phyloP scores from a whole-genome alignment of 352 stramenopile genomes.

The Phytophthora ramorum region DNA sequence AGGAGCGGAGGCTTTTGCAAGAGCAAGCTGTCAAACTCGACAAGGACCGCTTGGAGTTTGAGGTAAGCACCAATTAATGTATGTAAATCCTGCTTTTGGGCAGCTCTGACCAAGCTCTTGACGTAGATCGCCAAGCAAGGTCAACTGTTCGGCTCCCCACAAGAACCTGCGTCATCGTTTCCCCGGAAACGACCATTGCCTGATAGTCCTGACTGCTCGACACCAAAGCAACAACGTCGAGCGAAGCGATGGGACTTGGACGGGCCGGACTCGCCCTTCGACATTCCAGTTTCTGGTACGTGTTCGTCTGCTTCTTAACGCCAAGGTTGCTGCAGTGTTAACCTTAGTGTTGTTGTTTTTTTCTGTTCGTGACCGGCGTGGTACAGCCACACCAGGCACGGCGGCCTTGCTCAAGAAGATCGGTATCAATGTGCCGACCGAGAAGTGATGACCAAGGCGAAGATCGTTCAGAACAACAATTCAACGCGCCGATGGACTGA shows the following conservation, averaged over 20 bases:
- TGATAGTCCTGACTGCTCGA: constrained; percentile 16
- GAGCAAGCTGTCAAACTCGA: constrained; percentile 65
- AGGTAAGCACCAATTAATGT: constrained; percentile 46
- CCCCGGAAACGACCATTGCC: constrained; percentile 10
- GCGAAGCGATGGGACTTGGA: constrained; percentile 18
- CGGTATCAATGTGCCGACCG: constrained; percentile 45
- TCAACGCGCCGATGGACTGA: constrained; percentile 5
- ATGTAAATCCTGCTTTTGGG: constrained; percentile 1
- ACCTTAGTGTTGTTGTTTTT: not conserved
- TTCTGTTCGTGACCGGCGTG: constrained; percentile 21
- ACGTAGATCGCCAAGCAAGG: constrained; percentile 52
- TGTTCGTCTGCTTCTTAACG: not conserved
- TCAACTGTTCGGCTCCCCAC: constrained; percentile 28
- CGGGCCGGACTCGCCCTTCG: constrained; percentile 37
- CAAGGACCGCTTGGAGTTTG: constrained; percentile 66
- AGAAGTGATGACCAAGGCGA: constrained; percentile 21
- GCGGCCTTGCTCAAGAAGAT: constrained; percentile 52
- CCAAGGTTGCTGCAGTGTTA: constrained; percentile 1
- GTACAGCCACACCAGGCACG: constrained; percentile 45
- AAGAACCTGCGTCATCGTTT: not conserved
- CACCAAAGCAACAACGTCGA: constrained; percentile 25
- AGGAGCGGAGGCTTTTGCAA: constrained; percentile 51
- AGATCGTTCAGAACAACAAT: constrained; percentile 3
- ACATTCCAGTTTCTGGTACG: constrained; percentile 55
- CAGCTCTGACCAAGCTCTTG: constrained; percentile 14